Conservation (phyloP, 148 eudicot species). For the Fagopyrum esculentum region DNA sequence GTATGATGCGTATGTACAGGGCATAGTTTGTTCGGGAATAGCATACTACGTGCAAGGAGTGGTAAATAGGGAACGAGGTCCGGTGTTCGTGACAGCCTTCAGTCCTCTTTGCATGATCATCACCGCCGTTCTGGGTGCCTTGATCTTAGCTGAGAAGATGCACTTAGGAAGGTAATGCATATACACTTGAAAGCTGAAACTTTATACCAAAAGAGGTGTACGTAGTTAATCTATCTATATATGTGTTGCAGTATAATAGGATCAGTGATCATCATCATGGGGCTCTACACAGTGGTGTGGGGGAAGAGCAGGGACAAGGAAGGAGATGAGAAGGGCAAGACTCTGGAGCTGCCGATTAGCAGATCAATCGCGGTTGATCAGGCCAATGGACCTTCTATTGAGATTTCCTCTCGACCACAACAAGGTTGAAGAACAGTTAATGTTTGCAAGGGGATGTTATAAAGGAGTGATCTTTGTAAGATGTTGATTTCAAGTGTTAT, state of each 20-base stretch:
- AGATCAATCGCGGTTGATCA: background rate
- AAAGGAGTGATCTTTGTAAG: no score
- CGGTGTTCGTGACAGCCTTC: constrained; percentile 65
- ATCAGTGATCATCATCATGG: constrained; percentile 24
- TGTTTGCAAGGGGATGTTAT: no score
- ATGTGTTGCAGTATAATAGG: constrained; percentile 24
- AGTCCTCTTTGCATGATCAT: constrained; percentile 64
- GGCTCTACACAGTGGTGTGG: constrained; percentile 31
- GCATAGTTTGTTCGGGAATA: constrained; percentile 63
- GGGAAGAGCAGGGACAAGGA: constrained; percentile 26
- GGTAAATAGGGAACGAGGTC: constrained; percentile 50
- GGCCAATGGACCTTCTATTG: background rate
- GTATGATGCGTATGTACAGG: constrained; percentile 19
- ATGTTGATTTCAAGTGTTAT: no score
- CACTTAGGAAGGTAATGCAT: constrained; percentile 49
- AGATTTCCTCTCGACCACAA: background rate
- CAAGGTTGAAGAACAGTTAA: background rate
- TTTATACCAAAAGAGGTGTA: no score
- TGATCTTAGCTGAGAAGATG: constrained; percentile 45
- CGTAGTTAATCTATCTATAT: no score
- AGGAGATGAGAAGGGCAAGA: background rate
- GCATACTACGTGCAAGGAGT: constrained; percentile 57
- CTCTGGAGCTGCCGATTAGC: background rate
- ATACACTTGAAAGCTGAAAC: background rate
- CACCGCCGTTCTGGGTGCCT: constrained; percentile 48